Percentiles rank a stretch among this genome's conserved stretches.
phyloP scores from a whole-genome alignment of 768 basidiomycete genomes.

The Lentinula aciculospora region DNA sequence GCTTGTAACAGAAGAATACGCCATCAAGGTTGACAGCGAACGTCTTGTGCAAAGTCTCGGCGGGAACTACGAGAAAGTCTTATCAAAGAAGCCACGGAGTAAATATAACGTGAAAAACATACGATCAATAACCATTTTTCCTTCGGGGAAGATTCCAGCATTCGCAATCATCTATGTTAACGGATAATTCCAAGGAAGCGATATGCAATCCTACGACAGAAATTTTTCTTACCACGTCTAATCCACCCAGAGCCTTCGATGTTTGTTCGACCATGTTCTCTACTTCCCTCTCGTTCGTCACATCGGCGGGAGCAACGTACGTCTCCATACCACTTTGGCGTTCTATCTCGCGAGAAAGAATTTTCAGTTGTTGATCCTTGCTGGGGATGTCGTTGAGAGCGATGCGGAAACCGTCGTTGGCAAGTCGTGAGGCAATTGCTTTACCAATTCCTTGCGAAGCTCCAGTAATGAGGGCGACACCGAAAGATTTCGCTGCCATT shows the following conservation, averaged over 20 bases:
- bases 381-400: slow-evolving; percentile 25
- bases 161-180: slow-evolving; percentile 19
- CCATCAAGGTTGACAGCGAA: slow-evolving; percentile 25
- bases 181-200: not conserved
- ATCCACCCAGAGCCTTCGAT: slow-evolving; percentile 20
- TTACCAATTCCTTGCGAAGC: slow-evolving; percentile 33
- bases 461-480: slow-evolving; percentile 32
- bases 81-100: not conserved
- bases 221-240: slow-evolving; percentile 26
- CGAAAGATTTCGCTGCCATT: not conserved
- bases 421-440: slow-evolving; percentile 31
- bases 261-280: slow-evolving; percentile 19
- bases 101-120: not conserved
- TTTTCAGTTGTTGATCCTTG: not conserved
- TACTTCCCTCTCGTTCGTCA: slow-evolving; percentile 26
- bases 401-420: slow-evolving; percentile 29
- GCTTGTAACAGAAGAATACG: slow-evolving; percentile 28
- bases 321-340: not conserved
- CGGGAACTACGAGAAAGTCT: not conserved
- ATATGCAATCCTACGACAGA: not conserved
- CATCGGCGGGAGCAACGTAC: slow-evolving; percentile 19
- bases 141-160: slow-evolving; percentile 12
- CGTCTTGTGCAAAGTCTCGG: slow-evolving; percentile 16
- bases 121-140: not conserved
- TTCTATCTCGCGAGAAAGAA: not conserved